A percentile compares a stretch with the other conserved stretches of the same genome.
phyloP scores from a whole-genome alignment of 2,329 filamentous ascomycete genomes.

The Coccinonectria pachysandricola region DNA sequence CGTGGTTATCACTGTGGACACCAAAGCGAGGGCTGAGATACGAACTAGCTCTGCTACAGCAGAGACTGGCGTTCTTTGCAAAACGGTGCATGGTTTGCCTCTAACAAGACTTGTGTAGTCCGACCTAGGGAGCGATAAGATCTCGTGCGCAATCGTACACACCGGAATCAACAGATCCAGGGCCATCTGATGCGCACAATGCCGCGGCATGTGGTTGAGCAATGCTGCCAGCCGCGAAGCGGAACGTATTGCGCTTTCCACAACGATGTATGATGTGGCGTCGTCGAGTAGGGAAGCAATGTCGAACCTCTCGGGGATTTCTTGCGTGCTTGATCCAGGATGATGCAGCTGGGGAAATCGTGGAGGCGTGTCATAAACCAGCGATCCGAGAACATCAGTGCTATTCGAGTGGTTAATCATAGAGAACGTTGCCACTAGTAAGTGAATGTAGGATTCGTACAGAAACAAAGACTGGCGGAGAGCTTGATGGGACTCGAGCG shows the following conservation, averaged over 20 bases:
- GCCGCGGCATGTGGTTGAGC: conserved; percentile 4
- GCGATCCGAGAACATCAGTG: conserved; percentile 9
- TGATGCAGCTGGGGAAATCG: conserved; percentile 5
- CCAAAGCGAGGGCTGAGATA: conserved; percentile 3
- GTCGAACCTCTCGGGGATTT: background rate
- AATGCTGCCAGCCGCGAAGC: conserved; percentile 2
- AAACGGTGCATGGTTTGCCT: background rate
- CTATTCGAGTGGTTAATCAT: conserved; percentile 1
- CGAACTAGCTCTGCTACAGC: conserved; percentile 9
- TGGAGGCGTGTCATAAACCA: conserved; percentile 7
- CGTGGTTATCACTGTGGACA: conserved; percentile 5
- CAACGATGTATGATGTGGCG: background rate
- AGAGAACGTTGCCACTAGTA: background rate
- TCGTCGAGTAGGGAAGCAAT: background rate
- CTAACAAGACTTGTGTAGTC: background rate
- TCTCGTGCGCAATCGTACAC: conserved; percentile 5
- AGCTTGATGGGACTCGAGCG: conserved; percentile 4
- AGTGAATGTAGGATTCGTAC: conserved; percentile 1
- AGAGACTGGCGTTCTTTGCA: background rate
- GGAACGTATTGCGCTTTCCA: conserved; percentile 1
- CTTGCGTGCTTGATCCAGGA: background rate
- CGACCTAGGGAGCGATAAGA: conserved; percentile 5
- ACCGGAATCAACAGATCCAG: conserved; percentile 8
- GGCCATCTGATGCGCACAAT: background rate
- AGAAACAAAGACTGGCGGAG: conserved; percentile 10